Base-by-base conservation (phyloP, 2,329 filamentous ascomycete species). In the Monosporascus ibericus region DNA sequence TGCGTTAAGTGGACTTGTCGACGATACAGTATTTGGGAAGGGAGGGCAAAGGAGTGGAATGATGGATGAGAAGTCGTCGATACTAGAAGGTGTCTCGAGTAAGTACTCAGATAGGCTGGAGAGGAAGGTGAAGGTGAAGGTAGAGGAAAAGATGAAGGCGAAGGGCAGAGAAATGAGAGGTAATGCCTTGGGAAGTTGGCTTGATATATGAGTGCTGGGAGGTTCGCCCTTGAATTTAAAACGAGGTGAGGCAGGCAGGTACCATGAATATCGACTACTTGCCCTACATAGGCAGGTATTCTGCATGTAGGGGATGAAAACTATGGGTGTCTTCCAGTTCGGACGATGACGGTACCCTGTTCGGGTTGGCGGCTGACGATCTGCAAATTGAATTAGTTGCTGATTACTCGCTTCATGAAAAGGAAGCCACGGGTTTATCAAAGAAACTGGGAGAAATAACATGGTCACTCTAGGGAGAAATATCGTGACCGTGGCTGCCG, bases 71-170 rank as follows among this genome's bases (percentile, higher is more conserved):
- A 34, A 34, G 30, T 34, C 30, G 30, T 34, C n/a, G 30, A 14
- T 34, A 11, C 30, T 34, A 9, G 39, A 20, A 24, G 39, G 39
- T 42, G 5, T 14, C n/a, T 42, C 11, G 7, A n/a, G 37, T 39
- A 42, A 14, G 18, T 24, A 42, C 39, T 14, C 14, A 1, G 39
- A 14, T 42, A 24, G 39, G 39, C 24, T 9, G 11, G 30, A 14
- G 30, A 39, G 18, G 38, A n/a, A 14, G 39, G 22, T 44, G 51
- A 50, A 55, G 42, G 40, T 42, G 51, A 50, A 55, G 42, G 40
- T 37, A 42, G 20, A 50, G 44, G 48, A 46, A 36, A 42, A 30
- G 49, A 50, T 36, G 38, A 40, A 30, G 17, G 6, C 24, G 38
- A 36, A 11, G 44, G 15, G 11, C 15, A 40, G 24, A 3, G 39